Evolutionary conservation across 352 stramenopile genomes (phyloP).

Genomic region (Phytophthora megakarya): DNA sequence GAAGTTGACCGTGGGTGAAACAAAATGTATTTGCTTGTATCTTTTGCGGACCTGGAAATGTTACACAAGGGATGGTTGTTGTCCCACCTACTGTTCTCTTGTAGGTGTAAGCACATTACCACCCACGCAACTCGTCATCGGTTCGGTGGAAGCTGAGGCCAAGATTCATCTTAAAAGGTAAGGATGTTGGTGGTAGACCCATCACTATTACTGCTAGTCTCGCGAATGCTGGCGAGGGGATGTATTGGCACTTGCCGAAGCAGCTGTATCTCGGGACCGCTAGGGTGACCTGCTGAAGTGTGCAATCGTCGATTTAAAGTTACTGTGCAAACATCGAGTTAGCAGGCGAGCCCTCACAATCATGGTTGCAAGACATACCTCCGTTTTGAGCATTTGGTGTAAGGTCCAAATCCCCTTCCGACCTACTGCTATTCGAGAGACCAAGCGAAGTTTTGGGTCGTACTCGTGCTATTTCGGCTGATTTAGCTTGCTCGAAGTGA

Average conservation of each 20-base stretch:
- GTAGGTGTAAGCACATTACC: not conserved
- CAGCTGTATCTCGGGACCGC: constrained; percentile 52
- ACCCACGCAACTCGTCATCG: not conserved
- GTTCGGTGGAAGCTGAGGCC: not conserved
- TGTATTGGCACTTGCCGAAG: constrained; percentile 40
- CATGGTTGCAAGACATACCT: constrained; percentile 12
- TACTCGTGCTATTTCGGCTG: constrained; percentile 39
- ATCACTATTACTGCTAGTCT: constrained; percentile 19
- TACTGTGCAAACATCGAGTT: constrained; percentile 5
- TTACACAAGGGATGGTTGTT: not conserved
- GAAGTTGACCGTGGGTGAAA: constrained; percentile 35
- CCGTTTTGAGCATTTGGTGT: constrained; percentile 11
- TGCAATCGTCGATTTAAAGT: constrained; percentile 45
- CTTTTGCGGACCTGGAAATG: constrained; percentile 29
- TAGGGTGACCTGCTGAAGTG: constrained; percentile 56
- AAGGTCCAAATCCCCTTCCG: not conserved
- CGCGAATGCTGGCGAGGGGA: constrained; percentile 27
- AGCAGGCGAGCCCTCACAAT: not conserved
- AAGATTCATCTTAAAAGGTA: constrained; percentile 48
- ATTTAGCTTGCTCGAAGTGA: constrained; percentile 58
- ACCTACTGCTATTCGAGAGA: constrained; percentile 15
- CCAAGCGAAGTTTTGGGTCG: constrained; percentile 67
- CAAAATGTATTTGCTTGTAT: constrained; percentile 66
- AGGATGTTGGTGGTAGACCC: constrained; percentile 53
- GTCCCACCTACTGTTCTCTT: constrained; percentile 14